Conservation (phyloP, 2,329 filamentous ascomycete genomes). For the Ceratocystis destructans region DNA sequence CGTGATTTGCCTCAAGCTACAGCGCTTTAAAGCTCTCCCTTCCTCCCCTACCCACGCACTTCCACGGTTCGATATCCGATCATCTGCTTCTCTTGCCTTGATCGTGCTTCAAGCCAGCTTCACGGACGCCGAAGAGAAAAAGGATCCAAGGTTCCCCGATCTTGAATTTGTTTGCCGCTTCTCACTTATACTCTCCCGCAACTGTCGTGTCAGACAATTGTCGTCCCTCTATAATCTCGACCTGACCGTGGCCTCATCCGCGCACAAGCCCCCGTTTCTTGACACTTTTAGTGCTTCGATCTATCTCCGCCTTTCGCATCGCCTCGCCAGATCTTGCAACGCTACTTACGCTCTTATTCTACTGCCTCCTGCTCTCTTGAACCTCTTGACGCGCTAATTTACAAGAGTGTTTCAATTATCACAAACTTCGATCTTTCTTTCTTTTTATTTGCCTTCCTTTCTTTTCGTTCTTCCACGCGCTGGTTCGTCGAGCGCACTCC, state of each 20-base stretch:
- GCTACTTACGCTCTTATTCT: not conserved
- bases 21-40: not conserved
- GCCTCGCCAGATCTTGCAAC: not conserved
- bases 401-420: conserved; percentile 8
- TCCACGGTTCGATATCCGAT: conserved; percentile 12
- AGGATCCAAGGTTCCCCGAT: conserved; percentile 14
- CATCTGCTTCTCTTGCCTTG: conserved; percentile 24
- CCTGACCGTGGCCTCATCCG: not conserved
- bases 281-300: not conserved
- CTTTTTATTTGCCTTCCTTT: not conserved
- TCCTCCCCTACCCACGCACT: not conserved
- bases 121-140: conserved; percentile 14
- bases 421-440: not conserved
- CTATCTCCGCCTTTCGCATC: not conserved
- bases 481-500: conserved; percentile 6
- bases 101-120: conserved; percentile 25
- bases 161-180: conserved; percentile 23
- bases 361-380: not conserved
- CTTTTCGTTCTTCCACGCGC: conserved; percentile 14
- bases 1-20: not conserved
- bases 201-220: not conserved
- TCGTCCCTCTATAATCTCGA: not conserved
- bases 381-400: not conserved
- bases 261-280: not conserved
- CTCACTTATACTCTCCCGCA: not conserved